Conservation (phyloP, 305 asterid species). For the Ajuga reptans region DNA sequence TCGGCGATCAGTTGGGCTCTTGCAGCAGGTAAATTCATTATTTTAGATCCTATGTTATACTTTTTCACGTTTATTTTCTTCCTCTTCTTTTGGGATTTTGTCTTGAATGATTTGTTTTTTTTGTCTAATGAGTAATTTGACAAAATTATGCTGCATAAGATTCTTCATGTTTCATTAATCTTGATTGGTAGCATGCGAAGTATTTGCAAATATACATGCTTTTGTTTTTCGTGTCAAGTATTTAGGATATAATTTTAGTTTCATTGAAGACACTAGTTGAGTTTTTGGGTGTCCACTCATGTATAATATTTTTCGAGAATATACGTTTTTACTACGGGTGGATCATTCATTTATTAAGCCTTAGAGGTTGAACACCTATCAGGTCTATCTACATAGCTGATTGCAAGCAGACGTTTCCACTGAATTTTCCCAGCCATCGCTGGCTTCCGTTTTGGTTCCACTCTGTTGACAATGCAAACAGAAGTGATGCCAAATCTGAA, state of each 20-base stretch:
- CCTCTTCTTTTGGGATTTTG: neutral
- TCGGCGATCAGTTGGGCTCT: conserved; percentile 34
- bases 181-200: neutral
- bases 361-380: neutral
- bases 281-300: neutral
- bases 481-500: neutral
- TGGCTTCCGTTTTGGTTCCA: neutral
- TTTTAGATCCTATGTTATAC: conserved; percentile 12
- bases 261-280: neutral
- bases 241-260: conserved; percentile 1
- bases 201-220: neutral
- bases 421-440: neutral
- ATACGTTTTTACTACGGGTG: neutral
- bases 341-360: neutral
- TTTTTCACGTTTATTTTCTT: neutral
- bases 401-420: neutral
- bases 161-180: conserved; percentile 6
- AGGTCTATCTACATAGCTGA: conserved; percentile 3
- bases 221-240: conserved; percentile 1
- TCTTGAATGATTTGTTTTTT: conserved; percentile 16
- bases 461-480: neutral
- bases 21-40: conserved; percentile 46
- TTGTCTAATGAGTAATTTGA: neutral
- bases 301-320: neutral
- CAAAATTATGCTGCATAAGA: neutral